These are phyloP conservation scores for Schwanniomyces vanrijiae DNA, from an alignment of 805 yeast species.

Conservation along the genomic window DNA sequence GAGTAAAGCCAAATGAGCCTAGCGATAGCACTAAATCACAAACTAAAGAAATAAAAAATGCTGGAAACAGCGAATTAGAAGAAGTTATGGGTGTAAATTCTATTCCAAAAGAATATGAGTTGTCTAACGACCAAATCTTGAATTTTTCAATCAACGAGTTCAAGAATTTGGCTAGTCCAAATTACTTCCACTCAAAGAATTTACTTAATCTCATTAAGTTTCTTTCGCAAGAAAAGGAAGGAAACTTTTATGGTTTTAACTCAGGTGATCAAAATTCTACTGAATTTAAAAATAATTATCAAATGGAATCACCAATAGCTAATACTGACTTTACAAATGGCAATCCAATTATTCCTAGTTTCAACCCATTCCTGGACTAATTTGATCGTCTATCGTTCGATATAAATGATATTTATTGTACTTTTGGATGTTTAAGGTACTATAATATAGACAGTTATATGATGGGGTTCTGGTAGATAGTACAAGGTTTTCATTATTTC, in stretches of 20 bases:
- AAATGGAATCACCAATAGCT: background rate
- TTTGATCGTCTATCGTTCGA: background rate
- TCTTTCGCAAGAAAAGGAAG: slow-evolving; percentile 42
- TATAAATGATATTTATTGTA: background rate
- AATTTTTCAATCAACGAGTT: slow-evolving; percentile 47
- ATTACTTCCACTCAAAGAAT: slow-evolving; percentile 53
- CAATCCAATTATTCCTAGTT: slow-evolving; percentile 17
- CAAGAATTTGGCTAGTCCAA: slow-evolving; percentile 39
- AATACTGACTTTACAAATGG: background rate
- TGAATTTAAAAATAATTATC: background rate
- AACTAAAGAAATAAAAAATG: background rate
- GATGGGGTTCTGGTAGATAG: background rate
- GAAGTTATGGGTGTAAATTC: slow-evolving; percentile 2
- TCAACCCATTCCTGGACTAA: slow-evolving; percentile 26
- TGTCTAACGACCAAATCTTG: slow-evolving; percentile 39
- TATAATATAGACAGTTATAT: background rate
- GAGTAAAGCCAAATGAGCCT: slow-evolving; percentile 8
- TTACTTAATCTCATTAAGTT: slow-evolving; percentile 46
- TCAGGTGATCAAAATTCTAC: slow-evolving; percentile 1
- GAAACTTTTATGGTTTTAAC: slow-evolving; percentile 43
- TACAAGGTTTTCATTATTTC: background rate
- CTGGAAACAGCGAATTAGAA: background rate
- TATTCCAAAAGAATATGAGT: slow-evolving; percentile 38
- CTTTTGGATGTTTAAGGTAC: background rate
- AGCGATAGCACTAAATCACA: background rate